Base-by-base conservation (phyloP, 225 moss, liverwort and hornwort species). In the Takakia lepidozioides region DNA sequence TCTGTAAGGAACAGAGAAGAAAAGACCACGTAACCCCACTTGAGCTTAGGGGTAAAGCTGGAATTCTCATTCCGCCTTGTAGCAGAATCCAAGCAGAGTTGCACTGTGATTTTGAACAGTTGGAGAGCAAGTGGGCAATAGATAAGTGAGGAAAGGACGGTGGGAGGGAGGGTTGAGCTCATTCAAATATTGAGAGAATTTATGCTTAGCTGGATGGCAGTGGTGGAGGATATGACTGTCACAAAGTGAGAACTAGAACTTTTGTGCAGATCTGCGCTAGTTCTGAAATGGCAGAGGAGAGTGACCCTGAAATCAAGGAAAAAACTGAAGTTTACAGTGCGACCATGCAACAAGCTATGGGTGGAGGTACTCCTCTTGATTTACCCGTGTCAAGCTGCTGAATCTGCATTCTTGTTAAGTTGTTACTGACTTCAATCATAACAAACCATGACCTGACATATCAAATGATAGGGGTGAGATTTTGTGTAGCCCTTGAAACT, bases 291-390 rank as follows among this genome's bases (percentile, higher is more conserved):
- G 63, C 67, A 13, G 74, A 80, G 37, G 80, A 62, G 11, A 48
- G 60, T 25, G 74, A 71, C 20, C 38, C 56, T 10, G 73, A 71
- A 25, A 50, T 55, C 8, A 52, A 54, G 26, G 66, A 62, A 18
- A 67, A 73, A 54, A 80, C 87, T 25, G 82, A 77, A 46, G 63
- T 51, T 21, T 93, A 93, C 60, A 80, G 72, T 6, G 83, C 69
- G 10, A 64, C 61, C 47, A 93, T 93, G 92, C 92, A 88, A 61
- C 83, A 81, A 63, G 78, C 88, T 10, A 83, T 67, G 83, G 88
- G 81, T 55, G 76, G 85, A 66, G 70, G 86, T 86, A 76, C 5
- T 23, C 19, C 15, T 49, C 48, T 49, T 24, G 23, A 24, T 29
- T 22, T n/a, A n/a, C n/a, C n/a, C n/a, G n/a, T n/a, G n/a, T n/a